These are phyloP conservation scores for Phytophthora citricola DNA, from an alignment of 352 stramenopile species.

Conservation along the genomic window DNA sequence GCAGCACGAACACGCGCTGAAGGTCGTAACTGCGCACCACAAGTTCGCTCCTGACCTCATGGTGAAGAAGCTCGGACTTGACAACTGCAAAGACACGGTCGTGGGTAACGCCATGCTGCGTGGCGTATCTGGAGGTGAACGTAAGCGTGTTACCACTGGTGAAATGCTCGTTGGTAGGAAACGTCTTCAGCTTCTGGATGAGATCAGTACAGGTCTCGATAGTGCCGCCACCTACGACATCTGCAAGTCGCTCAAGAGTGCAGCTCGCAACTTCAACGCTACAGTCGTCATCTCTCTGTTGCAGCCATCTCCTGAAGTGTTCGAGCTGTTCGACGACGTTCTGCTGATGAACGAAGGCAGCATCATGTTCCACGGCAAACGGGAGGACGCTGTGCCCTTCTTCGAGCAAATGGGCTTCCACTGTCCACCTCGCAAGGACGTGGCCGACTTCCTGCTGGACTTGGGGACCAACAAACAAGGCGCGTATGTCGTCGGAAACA, in stretches of 20 bases:
- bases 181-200: conserved; percentile 57
- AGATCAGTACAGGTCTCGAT: conserved; percentile 70
- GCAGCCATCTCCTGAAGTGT: conserved; percentile 54
- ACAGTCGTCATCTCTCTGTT: conserved; percentile 56
- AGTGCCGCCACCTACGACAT: conserved; percentile 71
- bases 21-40: conserved; percentile 38
- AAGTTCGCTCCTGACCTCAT: conserved; percentile 38
- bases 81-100: conserved; percentile 62
- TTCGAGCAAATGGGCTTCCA: conserved; percentile 57
- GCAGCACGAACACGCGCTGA: conserved; percentile 43
- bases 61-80: conserved; percentile 55
- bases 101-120: conserved; percentile 63
- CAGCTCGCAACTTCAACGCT: conserved; percentile 49
- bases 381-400: conserved; percentile 45
- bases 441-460: conserved; percentile 25
- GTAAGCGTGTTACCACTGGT: conserved; percentile 57
- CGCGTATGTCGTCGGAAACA: conserved; percentile 8
- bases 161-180: conserved; percentile 19
- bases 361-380: conserved; percentile 63
- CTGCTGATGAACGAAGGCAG: conserved; percentile 56
- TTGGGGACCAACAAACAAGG: conserved; percentile 26
- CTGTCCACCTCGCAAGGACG: conserved; percentile 29
- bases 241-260: conserved; percentile 69
- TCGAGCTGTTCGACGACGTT: conserved; percentile 64
- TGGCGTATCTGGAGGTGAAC: conserved; percentile 71